These are phyloP conservation scores for Calonectria multiphialidica DNA, from an alignment of 2,329 filamentous ascomycete species.

Conservation along the genomic window DNA sequence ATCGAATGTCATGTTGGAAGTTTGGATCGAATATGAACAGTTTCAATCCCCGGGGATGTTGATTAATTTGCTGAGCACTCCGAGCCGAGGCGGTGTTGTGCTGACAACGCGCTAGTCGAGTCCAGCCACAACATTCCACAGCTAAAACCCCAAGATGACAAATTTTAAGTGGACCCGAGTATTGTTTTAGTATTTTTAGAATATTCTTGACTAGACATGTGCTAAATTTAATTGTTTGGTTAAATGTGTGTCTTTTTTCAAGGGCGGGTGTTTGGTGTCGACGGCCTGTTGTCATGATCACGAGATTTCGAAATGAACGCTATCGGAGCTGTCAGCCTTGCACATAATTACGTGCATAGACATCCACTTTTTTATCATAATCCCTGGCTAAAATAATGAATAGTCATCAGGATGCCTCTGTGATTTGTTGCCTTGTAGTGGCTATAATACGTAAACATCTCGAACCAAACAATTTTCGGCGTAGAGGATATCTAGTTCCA, in stretches of 20 bases:
- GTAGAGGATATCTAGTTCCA: no score
- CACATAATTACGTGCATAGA: no score
- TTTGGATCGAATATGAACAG: background rate
- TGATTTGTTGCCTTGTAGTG: no score
- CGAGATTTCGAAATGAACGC: no score
- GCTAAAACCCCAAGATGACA: background rate
- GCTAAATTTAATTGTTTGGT: background rate
- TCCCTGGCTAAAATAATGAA: no score
- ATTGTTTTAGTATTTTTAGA: background rate
- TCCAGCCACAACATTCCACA: background rate
- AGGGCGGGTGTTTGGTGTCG: no score
- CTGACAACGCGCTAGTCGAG: background rate
- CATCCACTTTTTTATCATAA: no score
- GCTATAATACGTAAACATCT: no score
- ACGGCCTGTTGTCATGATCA: no score
- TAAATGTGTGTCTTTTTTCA: background rate
- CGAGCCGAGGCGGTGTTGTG: background rate
- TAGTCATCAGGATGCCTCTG: no score
- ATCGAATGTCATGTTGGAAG: background rate
- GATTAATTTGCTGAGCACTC: background rate
- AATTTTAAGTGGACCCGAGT: background rate
- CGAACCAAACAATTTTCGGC: no score
- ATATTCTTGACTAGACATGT: background rate
- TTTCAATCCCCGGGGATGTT: background rate
- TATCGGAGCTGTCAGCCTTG: no score